These are phyloP conservation scores for Inonotus obliquus DNA, from an alignment of 1,284 basidiomycete genomes.

Conservation along the genomic window DNA sequence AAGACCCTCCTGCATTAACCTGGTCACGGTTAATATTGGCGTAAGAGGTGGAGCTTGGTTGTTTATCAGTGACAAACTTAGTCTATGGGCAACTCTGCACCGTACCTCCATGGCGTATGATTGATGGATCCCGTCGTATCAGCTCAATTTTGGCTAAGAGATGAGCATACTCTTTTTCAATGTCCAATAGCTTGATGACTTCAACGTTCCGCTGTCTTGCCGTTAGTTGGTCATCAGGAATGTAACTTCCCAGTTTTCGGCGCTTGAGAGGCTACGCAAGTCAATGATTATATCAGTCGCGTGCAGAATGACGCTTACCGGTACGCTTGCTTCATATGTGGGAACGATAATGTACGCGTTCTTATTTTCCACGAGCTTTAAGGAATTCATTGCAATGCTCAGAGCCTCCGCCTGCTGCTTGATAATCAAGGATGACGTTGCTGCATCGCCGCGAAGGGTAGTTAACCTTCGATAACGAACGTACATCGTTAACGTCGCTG, in stretches of 20 bases:
- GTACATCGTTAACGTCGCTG: slow-evolving; percentile 92
- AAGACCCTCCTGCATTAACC: slow-evolving; percentile 75
- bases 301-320: slow-evolving; percentile 34
- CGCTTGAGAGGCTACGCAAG: slow-evolving; percentile 51
- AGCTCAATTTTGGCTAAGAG: slow-evolving; percentile 79
- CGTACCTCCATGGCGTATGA: slow-evolving; percentile 44
- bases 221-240: slow-evolving; percentile 72
- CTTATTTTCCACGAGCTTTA: slow-evolving; percentile 77
- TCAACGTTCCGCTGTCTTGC: slow-evolving; percentile 62
- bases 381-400: slow-evolving; percentile 84
- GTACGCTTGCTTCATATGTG: slow-evolving; percentile 34
- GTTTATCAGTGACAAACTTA: slow-evolving; percentile 17
- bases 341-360: slow-evolving; percentile 83
- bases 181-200: slow-evolving; percentile 77
- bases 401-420: slow-evolving; percentile 81
- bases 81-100: slow-evolving; percentile 6
- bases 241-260: slow-evolving; percentile 65
- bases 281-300: slow-evolving; percentile 22
- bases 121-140: slow-evolving; percentile 52
- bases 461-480: slow-evolving; percentile 82
- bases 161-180: slow-evolving; percentile 81
- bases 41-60: slow-evolving; percentile 44
- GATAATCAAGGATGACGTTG: slow-evolving; percentile 54
- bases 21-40: slow-evolving; percentile 71
- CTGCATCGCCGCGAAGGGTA: slow-evolving; percentile 45